Conservation (phyloP, 2,329 filamentous ascomycete species). For the Bipolaris oryzae region DNA sequence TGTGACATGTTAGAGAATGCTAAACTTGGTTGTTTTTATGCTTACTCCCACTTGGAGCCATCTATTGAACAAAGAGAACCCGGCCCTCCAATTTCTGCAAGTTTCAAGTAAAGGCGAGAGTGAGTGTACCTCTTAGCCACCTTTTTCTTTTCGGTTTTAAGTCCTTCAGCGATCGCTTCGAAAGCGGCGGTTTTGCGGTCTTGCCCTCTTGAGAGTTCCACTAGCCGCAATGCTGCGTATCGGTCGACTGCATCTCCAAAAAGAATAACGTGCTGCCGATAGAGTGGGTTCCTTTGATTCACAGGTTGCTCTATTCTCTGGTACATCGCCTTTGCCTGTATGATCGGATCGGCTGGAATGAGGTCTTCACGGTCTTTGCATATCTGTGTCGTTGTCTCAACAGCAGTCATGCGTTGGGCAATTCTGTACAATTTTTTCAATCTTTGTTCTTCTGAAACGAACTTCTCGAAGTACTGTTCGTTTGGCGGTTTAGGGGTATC, state of each 20-base stretch:
- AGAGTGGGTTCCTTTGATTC: not conserved
- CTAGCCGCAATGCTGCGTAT: not conserved
- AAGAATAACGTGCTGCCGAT: not conserved
- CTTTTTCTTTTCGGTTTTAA: not conserved
- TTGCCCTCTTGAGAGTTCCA: not conserved
- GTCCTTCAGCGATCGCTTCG: not conserved
- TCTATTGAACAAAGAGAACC: constrained; percentile 1
- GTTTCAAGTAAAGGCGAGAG: not conserved
- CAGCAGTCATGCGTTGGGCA: not conserved
- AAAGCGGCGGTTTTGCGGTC: not conserved
- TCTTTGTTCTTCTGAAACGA: not conserved
- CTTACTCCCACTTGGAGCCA: constrained; percentile 2
- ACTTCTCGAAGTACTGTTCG: not conserved
- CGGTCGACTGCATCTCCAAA: not conserved
- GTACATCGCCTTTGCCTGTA: not conserved
- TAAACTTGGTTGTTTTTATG: not conserved
- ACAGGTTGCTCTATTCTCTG: not conserved
- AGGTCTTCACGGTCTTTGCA: not conserved
- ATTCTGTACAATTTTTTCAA: not conserved
- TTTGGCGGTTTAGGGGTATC: not conserved
- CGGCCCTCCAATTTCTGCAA: not conserved
- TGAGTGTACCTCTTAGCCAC: not conserved
- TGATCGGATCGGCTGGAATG: not conserved
- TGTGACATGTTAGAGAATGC: not conserved
- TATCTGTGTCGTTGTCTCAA: not conserved